These are phyloP conservation scores for Botryobasidium botryosum DNA, from an alignment of 768 basidiomycete species.

Conservation along the genomic window DNA sequence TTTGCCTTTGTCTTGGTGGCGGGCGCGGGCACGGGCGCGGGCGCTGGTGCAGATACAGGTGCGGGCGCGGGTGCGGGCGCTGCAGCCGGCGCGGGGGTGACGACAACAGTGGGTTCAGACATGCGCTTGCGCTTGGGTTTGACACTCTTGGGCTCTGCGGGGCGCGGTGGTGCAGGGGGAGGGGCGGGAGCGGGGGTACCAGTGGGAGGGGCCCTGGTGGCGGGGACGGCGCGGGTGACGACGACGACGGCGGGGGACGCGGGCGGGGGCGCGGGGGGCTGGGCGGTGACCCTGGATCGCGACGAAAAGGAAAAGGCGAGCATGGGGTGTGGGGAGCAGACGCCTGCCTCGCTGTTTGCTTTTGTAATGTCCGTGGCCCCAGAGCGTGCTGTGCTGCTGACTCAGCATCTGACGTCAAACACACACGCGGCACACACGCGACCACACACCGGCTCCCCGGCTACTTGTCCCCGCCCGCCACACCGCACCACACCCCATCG, in stretches of 20 bases:
- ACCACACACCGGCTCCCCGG: too few relatives aligned
- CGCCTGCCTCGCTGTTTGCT: too few relatives aligned
- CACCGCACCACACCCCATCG: too few relatives aligned
- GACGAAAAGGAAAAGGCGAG: background rate
- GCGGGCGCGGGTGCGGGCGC: background rate
- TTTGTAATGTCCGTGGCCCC: too few relatives aligned
- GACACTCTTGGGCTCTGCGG: background rate
- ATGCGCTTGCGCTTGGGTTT: slow-evolving; percentile 4
- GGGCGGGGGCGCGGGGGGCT: background rate
- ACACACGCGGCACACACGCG: too few relatives aligned
- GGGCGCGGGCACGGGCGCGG: background rate
- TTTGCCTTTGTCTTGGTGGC: background rate
- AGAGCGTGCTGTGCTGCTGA: too few relatives aligned
- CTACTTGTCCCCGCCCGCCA: too few relatives aligned
- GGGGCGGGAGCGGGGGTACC: background rate
- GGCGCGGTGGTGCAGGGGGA: background rate
- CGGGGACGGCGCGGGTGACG: slow-evolving; percentile 1
- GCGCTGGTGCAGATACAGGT: background rate
- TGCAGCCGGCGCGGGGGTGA: background rate
- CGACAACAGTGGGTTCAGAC: background rate
- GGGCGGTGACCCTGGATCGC: too few relatives aligned
- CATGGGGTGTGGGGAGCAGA: slow-evolving; percentile 1
- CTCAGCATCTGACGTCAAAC: too few relatives aligned
- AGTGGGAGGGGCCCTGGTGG: background rate
- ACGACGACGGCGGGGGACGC: background rate